Evolutionary conservation across 2,329 filamentous ascomycete genomes (phyloP), one percentile per base, ranked within the genome.

Genomic region (Fusarium haematococcum): DNA sequence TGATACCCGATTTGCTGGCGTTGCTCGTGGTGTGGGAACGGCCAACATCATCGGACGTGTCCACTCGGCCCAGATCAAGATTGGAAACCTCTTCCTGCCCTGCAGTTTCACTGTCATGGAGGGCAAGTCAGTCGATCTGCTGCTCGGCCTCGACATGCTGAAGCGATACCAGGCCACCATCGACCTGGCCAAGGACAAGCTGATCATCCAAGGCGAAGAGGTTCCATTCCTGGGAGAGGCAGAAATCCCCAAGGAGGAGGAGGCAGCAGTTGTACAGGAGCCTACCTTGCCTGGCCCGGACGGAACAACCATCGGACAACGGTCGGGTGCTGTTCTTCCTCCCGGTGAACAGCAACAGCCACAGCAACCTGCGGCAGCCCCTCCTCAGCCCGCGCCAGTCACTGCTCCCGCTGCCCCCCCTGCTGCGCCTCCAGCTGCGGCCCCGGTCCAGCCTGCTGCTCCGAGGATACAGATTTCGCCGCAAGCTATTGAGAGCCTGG

Each of bases 41-140:
- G 97, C 97, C 27, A 93, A 92, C 67, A 98, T 99, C 77, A 92
- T 99, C 23, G 97, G 97, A 35, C 94, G 97, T 62, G 97, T 99
- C 5, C 97, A 99, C 83, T 95, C 94, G 25, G 97, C 97, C 11
- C 95, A 96, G 83, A 97, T 99, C 83, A 96, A 94, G 83, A 97
- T 99, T 76, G 97, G 96, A 63, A 91, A 89, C 48, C 90, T 96
- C 71, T 95, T 95, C 81, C 87, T 99, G 77, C 93, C 96, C 4
- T 98, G 95, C 85, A 97, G 95, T 69, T 99, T 99, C 83, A 99
- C 97, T 4, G 97, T 99, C 80, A 99, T 99, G 97, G 97, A 99
- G 85, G 97, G 97, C 74, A 99, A 98, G 84, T 92, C 95, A 62
- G 97, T 99, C 27, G 97, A 98, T 81, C 88, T 99, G 20, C 89